Evolutionary conservation across 1,284 basidiomycete genomes (phyloP).

Genomic region (Singerocomus inundabilis): DNA sequence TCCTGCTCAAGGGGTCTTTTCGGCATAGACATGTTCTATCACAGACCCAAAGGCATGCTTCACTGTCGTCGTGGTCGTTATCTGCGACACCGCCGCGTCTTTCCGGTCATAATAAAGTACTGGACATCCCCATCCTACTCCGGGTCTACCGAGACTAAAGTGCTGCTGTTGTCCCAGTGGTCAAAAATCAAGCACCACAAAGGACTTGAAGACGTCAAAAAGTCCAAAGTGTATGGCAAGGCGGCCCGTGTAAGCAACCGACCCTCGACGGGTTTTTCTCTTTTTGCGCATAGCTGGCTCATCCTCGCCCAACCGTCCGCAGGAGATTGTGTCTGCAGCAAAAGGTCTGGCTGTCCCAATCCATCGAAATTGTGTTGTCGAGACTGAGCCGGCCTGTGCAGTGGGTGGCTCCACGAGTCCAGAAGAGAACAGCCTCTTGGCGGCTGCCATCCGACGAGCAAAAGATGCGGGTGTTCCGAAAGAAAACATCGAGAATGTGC

Average conservation of each 20-base stretch:
- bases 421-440: slow-evolving; percentile 60
- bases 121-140: not conserved
- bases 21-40: slow-evolving; percentile 1
- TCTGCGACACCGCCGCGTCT: slow-evolving; percentile 35
- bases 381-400: slow-evolving; percentile 23
- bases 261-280: not conserved
- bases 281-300: not conserved
- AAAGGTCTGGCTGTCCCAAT: slow-evolving; percentile 46
- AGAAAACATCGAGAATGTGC: slow-evolving; percentile 71
- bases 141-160: not conserved
- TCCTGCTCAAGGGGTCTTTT: slow-evolving; percentile 5
- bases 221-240: slow-evolving; percentile 58
- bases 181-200: slow-evolving; percentile 87
- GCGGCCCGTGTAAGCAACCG: slow-evolving; percentile 52
- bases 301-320: not conserved
- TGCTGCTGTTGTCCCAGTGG: slow-evolving; percentile 51
- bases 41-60: not conserved
- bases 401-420: slow-evolving; percentile 70
- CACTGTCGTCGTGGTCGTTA: slow-evolving; percentile 33
- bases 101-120: slow-evolving; percentile 71
- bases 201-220: slow-evolving; percentile 67
- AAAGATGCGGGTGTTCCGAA: slow-evolving; percentile 72
- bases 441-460: slow-evolving; percentile 58
- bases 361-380: not conserved
- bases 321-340: slow-evolving; percentile 74